Conservation (phyloP, 139 green algal species). For the Pseudopediastrum boryanum region DNA sequence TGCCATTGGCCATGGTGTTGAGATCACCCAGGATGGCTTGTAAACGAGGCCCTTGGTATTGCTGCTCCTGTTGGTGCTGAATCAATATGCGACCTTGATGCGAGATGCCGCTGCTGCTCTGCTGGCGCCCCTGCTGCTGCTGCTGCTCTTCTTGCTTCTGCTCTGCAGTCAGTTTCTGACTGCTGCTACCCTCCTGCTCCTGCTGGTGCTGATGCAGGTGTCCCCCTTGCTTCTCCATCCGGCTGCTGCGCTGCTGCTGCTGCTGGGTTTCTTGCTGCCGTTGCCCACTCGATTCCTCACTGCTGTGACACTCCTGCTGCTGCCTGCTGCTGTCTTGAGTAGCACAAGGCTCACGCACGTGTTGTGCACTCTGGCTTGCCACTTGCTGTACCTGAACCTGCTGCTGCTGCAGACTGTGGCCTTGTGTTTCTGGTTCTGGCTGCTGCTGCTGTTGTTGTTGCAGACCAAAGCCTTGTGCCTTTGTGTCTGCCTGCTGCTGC, state of each 20-base stretch:
- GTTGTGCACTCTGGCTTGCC: no score
- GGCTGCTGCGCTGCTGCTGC: constrained; percentile 1
- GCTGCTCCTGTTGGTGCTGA: background rate
- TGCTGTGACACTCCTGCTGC: no score
- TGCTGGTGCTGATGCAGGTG: background rate
- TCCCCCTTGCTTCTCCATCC: background rate
- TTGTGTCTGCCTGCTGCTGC: constrained; percentile 21
- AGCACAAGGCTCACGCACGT: no score
- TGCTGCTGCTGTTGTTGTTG: background rate
- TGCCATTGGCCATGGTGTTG: constrained; percentile 86
- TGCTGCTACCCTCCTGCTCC: background rate
- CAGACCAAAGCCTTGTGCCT: no score
- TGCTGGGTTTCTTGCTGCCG: constrained; percentile 13
- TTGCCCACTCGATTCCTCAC: no score
- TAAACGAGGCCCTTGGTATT: constrained; percentile 15
- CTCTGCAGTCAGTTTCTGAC: background rate
- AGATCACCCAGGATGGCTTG: constrained; percentile 81
- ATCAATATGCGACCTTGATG: background rate
- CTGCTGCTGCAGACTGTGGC: background rate
- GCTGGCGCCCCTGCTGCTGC: constrained; percentile 8
- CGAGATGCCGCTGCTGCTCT: background rate
- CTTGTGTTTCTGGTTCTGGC: background rate
- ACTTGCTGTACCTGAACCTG: background rate
- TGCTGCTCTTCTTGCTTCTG: constrained; percentile 6
- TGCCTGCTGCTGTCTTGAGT: no score